These are phyloP conservation scores for Nigrospora osmanthi DNA, from an alignment of 2,329 filamentous ascomycete genomes.

Conservation along the genomic window DNA sequence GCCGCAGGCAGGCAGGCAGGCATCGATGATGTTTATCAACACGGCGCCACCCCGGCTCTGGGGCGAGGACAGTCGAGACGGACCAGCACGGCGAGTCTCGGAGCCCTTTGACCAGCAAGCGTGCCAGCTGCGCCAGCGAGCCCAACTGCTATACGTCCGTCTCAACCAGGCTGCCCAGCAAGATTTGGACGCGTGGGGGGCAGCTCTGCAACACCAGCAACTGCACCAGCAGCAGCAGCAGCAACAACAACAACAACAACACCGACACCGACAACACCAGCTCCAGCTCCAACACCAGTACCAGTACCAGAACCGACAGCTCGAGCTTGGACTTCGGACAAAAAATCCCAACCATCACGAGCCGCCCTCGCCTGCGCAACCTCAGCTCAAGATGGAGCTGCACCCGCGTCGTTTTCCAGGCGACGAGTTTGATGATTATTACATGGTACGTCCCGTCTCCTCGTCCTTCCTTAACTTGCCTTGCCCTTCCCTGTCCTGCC, in stretches of 20 bases:
- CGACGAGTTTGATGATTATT: conserved; percentile 14
- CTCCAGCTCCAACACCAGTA: conserved; percentile 14
- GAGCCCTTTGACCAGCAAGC: conserved; percentile 10
- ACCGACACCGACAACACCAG: neutral
- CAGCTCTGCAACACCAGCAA: conserved; percentile 10
- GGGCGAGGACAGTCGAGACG: neutral
- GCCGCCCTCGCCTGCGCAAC: no score
- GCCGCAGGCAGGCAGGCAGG: no score
- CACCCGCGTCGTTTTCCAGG: conserved; percentile 4
- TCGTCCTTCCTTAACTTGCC: conserved; percentile 5
- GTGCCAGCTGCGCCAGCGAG: conserved; percentile 13
- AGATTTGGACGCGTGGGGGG: conserved; percentile 3
- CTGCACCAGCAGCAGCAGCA: neutral
- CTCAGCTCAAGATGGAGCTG: no score
- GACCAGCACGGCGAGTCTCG: neutral
- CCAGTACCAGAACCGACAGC: neutral
- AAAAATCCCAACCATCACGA: no score
- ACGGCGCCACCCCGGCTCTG: conserved; percentile 9
- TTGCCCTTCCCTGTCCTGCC: conserved; percentile 4
- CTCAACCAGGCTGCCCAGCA: neutral
- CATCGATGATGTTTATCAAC: conserved; percentile 14
- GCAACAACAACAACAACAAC: neutral
- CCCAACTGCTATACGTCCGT: conserved; percentile 1
- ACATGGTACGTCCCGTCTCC: conserved; percentile 8
- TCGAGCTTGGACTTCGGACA: neutral